Conservation (phyloP, 2,329 filamentous ascomycete genomes). For the Colletotrichum paranaense region DNA sequence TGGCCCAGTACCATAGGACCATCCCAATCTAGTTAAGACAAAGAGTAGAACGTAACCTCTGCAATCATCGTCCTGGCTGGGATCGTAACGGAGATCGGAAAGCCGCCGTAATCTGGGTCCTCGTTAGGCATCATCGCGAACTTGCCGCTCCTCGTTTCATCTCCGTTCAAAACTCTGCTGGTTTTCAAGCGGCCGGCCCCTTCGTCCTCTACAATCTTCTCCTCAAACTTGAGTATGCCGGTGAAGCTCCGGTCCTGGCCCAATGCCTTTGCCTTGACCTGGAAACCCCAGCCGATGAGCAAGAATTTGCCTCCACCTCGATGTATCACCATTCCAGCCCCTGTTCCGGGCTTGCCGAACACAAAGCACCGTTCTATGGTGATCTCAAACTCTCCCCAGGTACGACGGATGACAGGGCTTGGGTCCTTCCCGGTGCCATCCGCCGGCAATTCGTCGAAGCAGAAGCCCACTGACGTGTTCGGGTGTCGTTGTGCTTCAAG, state of each 20-base stretch:
- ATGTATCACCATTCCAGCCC: conserved; percentile 51
- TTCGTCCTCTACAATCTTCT: conserved; percentile 47
- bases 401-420: conserved; percentile 35
- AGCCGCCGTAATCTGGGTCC: conserved; percentile 65
- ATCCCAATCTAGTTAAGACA: background rate
- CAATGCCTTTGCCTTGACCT: background rate
- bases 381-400: conserved; percentile 46
- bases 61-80: conserved; percentile 61
- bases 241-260: background rate
- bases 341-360: conserved; percentile 50
- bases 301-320: conserved; percentile 40
- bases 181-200: conserved; percentile 16
- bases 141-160: conserved; percentile 54
- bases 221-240: conserved; percentile 46
- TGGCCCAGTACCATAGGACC: background rate
- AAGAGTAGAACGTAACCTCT: conserved; percentile 39
- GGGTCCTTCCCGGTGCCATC: conserved; percentile 27
- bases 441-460: conserved; percentile 44
- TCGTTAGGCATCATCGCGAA: conserved; percentile 63
- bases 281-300: background rate
- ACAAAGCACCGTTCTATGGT: conserved; percentile 50
- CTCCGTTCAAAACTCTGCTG: conserved; percentile 48
- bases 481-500: background rate
- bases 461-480: conserved; percentile 40
- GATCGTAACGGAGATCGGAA: conserved; percentile 64